Conservation (phyloP, 768 basidiomycete genomes). For the Brasilioporus rufonigricans region DNA sequence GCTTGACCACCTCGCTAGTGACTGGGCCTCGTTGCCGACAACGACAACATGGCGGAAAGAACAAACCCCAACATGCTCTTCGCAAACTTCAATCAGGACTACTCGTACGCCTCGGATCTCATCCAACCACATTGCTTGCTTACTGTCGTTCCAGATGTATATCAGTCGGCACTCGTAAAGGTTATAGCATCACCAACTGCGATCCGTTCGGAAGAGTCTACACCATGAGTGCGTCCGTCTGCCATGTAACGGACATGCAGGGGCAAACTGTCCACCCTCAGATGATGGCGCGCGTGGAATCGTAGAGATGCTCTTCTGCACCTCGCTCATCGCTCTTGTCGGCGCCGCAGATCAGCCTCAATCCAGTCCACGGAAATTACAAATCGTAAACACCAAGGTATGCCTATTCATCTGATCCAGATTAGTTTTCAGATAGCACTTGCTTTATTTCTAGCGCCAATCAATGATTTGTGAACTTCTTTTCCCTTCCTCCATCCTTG, state of each 20-base stretch:
- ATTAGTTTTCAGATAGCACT: background rate
- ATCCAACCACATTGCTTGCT: background rate
- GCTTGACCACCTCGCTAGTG: background rate
- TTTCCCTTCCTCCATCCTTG: slow-evolving; percentile 93
- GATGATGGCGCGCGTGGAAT: slow-evolving; percentile 95
- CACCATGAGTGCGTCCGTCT: slow-evolving; percentile 73
- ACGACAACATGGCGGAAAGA: slow-evolving; percentile 35
- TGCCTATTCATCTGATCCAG: slow-evolving; percentile 14
- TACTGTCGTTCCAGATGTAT: slow-evolving; percentile 57
- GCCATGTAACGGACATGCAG: background rate
- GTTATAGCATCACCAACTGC: slow-evolving; percentile 96
- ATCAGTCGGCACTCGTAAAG: slow-evolving; percentile 91
- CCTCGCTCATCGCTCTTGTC: slow-evolving; percentile 94
- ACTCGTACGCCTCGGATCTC: slow-evolving; percentile 56
- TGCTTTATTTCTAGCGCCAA: slow-evolving; percentile 61
- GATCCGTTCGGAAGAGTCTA: slow-evolving; percentile 97
- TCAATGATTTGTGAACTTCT: slow-evolving; percentile 98
- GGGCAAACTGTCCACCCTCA: slow-evolving; percentile 25
- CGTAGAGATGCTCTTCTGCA: slow-evolving; percentile 99
- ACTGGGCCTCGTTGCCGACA: slow-evolving; percentile 1
- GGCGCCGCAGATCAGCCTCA: slow-evolving; percentile 92
- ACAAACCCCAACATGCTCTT: slow-evolving; percentile 63
- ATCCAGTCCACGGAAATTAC: slow-evolving; percentile 88
- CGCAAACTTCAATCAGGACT: slow-evolving; percentile 98
- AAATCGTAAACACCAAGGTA: slow-evolving; percentile 99